phyloP scores from a whole-genome alignment of 208 protist genomes.

The Leishmania braziliensis region DNA sequence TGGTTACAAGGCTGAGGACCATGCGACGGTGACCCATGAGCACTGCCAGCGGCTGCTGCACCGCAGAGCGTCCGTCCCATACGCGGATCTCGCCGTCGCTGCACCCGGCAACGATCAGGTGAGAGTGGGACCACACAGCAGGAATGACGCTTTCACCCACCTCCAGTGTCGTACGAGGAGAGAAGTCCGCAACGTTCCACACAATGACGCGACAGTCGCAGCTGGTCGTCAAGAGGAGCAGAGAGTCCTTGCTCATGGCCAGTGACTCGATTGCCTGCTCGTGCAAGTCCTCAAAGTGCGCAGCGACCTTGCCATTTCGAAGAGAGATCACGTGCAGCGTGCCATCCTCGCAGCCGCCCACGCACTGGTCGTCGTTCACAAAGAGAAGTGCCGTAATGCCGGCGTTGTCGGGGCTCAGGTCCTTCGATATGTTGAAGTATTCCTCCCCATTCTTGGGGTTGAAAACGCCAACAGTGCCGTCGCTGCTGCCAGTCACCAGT shows the following conservation, averaged over 20 bases:
- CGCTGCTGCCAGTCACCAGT: slow-evolving; percentile 91
- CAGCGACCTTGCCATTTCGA: slow-evolving; percentile 61
- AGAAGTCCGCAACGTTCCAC: slow-evolving; percentile 78
- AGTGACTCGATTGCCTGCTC: slow-evolving; percentile 87
- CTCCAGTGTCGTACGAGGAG: slow-evolving; percentile 49
- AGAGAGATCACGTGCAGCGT: slow-evolving; percentile 81
- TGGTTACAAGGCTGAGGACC: slow-evolving; percentile 61
- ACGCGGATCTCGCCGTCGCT: slow-evolving; percentile 81
- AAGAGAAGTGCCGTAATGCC: slow-evolving; percentile 68
- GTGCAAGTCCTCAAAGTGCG: slow-evolving; percentile 73
- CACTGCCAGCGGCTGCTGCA: slow-evolving; percentile 46
- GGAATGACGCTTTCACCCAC: slow-evolving; percentile 85
- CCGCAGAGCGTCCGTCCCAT: slow-evolving; percentile 77
- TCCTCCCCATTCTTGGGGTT: slow-evolving; percentile 87
- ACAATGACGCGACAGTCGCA: slow-evolving; percentile 83
- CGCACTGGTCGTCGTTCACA: slow-evolving; percentile 75
- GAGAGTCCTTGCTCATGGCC: slow-evolving; percentile 33
- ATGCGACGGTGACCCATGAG: slow-evolving; percentile 85
- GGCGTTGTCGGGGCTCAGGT: slow-evolving; percentile 76
- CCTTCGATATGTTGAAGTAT: slow-evolving; percentile 61
- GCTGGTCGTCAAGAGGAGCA: slow-evolving; percentile 71
- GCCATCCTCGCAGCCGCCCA: slow-evolving; percentile 87
- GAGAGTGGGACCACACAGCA: slow-evolving; percentile 54
- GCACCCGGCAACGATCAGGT: slow-evolving; percentile 70
- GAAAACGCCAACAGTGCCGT: slow-evolving; percentile 91